These are phyloP conservation scores for Schizophyllum commune DNA, from an alignment of 1,284 basidiomycete genomes.

Conservation along the genomic window DNA sequence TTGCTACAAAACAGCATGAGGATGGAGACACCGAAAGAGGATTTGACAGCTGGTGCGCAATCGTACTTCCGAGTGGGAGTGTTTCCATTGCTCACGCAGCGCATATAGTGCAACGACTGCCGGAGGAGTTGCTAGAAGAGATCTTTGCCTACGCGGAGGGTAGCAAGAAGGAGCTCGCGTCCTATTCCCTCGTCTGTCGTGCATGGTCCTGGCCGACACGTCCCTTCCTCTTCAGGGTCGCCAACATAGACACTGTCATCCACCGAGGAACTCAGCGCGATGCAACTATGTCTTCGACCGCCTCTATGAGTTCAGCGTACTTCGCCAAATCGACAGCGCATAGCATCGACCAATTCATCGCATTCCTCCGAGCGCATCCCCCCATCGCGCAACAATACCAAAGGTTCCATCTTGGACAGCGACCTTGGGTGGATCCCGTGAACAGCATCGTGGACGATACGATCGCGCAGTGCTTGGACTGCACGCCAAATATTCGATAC, in stretches of 20 bases:
- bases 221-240: neutral
- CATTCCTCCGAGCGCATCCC: neutral
- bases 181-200: neutral
- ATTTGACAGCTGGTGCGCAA: too few relatives aligned
- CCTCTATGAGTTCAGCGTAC: neutral
- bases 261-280: too few relatives aligned
- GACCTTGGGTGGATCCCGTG: neutral
- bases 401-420: neutral
- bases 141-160: neutral
- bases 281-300: too few relatives aligned
- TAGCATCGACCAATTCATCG: neutral
- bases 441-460: neutral
- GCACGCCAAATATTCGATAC: neutral
- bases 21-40: too few relatives aligned
- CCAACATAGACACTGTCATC: too few relatives aligned
- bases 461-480: neutral
- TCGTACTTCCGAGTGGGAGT: neutral
- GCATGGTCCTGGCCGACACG: neutral
- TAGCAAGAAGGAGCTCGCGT: neutral
- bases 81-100: neutral
- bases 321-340: neutral
- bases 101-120: neutral
- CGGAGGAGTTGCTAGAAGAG: neutral
- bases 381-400: neutral
- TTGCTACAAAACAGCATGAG: too few relatives aligned